These are phyloP conservation scores for Botryotinia convoluta DNA, from an alignment of 2,329 filamentous ascomycete species.

Conservation along the genomic window DNA sequence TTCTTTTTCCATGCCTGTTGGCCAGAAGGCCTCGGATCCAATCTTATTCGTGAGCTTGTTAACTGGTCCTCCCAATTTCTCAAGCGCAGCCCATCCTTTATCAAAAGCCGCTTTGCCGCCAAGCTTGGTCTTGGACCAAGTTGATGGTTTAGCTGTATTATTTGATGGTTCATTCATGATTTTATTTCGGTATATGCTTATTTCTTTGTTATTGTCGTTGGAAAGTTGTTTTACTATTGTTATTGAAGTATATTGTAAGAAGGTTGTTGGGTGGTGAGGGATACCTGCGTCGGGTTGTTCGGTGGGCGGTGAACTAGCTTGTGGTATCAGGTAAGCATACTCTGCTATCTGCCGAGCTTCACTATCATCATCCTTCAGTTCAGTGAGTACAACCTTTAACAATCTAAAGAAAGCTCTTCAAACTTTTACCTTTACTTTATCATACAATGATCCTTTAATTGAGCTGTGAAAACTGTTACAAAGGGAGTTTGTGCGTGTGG, in stretches of 20 bases:
- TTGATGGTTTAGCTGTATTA: background rate
- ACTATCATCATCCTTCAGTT: background rate
- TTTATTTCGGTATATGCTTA: background rate
- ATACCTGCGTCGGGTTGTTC: background rate
- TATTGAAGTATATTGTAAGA: background rate
- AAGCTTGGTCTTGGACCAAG: slow-evolving; percentile 19
- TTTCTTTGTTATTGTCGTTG: background rate
- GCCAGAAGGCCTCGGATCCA: slow-evolving; percentile 81
- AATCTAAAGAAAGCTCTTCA: background rate
- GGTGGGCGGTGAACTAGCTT: background rate
- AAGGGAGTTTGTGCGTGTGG: too few relatives aligned
- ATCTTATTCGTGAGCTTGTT: slow-evolving; percentile 80
- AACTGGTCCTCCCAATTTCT: slow-evolving; percentile 60
- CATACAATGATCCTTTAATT: too few relatives aligned
- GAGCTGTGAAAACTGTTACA: background rate
- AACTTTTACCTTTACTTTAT: background rate
- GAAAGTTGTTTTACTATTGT: background rate
- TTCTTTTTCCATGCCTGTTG: slow-evolving; percentile 80
- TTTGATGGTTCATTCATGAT: slow-evolving; percentile 5
- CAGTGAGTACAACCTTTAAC: background rate
- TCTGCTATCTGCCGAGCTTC: background rate
- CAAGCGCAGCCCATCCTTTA: slow-evolving; percentile 22
- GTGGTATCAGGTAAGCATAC: background rate
- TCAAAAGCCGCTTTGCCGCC: slow-evolving; percentile 22
- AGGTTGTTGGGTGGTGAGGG: background rate